Conservation (phyloP, 257 asterid species). For the Verbascum thapsus region DNA sequence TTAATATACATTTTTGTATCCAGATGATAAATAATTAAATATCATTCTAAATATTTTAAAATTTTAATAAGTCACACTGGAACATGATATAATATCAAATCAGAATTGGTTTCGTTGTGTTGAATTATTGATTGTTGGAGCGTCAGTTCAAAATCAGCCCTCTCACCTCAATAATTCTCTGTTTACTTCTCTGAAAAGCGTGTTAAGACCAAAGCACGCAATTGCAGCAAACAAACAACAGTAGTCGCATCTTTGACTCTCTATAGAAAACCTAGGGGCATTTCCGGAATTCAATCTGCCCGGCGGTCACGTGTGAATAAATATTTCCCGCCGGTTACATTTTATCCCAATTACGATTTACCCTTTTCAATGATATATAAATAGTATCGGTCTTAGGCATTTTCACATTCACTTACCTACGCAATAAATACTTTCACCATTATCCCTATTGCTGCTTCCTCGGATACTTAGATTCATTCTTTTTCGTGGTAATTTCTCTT, state of each 20-base stretch:
- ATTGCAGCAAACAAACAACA: not conserved
- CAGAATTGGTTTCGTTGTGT: slow-evolving; percentile 26
- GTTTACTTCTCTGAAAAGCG: too few species aligned
- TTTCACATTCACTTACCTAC: slow-evolving; percentile 3
- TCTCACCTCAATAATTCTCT: slow-evolving; percentile 26
- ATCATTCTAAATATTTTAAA: too few species aligned
- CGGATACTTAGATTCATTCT: slow-evolving; percentile 25
- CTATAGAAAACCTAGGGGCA: slow-evolving; percentile 29
- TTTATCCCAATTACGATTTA: slow-evolving; percentile 1
- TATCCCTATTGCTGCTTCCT: slow-evolving; percentile 31
- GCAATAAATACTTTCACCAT: slow-evolving; percentile 16
- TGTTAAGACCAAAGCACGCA: slow-evolving; percentile 4
- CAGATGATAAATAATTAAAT: too few species aligned
- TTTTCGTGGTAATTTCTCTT: slow-evolving; percentile 35
- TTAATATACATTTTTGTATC: too few species aligned
- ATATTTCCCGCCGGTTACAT: slow-evolving; percentile 54
- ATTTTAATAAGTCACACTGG: slow-evolving; percentile 6
- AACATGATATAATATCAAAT: slow-evolving; percentile 36
- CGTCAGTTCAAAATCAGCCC: slow-evolving; percentile 43
- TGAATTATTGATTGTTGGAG: too few species aligned
- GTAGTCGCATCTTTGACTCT: slow-evolving; percentile 22
- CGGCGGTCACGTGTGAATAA: slow-evolving; percentile 37
- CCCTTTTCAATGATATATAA: not conserved
- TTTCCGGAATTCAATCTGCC: slow-evolving; percentile 32
- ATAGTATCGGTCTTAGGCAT: slow-evolving; percentile 15